Evolutionary conservation across 2,329 filamentous ascomycete genomes (phyloP).

Genomic region (Fonsecaea pedrosoi): DNA sequence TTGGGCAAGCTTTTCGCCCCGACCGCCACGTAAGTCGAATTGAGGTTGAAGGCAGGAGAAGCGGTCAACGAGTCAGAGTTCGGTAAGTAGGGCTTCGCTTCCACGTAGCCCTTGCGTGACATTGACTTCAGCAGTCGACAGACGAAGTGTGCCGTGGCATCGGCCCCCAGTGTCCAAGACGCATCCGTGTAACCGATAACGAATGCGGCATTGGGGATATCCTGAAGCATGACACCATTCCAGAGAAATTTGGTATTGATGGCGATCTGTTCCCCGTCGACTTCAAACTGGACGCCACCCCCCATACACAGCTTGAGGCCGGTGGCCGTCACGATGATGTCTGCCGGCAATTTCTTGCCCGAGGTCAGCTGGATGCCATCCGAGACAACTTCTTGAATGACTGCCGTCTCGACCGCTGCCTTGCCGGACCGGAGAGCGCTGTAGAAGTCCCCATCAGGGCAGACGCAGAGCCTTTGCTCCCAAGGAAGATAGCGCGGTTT

Average conservation of each 20-base stretch:
- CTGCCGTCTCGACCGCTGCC: constrained; percentile 61
- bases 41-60: constrained; percentile 42
- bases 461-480: constrained; percentile 77
- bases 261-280: constrained; percentile 46
- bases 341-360: constrained; percentile 49
- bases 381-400: constrained; percentile 58
- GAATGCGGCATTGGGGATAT: constrained; percentile 46
- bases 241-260: constrained; percentile 45
- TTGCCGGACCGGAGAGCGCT: constrained; percentile 56
- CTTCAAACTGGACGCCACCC: constrained; percentile 45
- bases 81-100: too few relatives aligned
- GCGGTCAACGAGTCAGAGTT: too few relatives aligned
- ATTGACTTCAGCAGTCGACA: constrained; percentile 44
- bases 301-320: constrained; percentile 49
- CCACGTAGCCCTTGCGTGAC: neutral
- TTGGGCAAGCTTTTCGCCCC: constrained; percentile 47
- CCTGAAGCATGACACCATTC: neutral
- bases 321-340: constrained; percentile 53
- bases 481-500: constrained; percentile 69
- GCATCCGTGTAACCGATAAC: constrained; percentile 53
- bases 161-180: constrained; percentile 53
- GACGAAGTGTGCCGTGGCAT: constrained; percentile 49
- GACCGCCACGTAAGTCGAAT: constrained; percentile 48
- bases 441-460: constrained; percentile 68
- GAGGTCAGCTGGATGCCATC: constrained; percentile 56